Conservation (phyloP, 305 asterid species). For the Caryopteris hybrid region DNA sequence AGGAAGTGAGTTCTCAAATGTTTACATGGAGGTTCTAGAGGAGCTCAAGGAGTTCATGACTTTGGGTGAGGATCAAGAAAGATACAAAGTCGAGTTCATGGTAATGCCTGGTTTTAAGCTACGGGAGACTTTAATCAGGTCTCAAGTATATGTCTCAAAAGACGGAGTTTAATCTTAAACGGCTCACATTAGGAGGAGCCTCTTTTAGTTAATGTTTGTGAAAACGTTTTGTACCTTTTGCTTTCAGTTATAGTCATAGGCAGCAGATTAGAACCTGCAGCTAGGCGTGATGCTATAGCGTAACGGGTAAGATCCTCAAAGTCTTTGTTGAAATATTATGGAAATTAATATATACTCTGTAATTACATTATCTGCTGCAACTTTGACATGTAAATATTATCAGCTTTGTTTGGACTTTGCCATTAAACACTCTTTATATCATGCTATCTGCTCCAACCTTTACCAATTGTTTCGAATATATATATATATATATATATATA, state of each 20-base stretch:
- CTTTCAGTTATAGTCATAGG: conserved; percentile 13
- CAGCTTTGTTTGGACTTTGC: background rate
- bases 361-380: conserved; percentile 22
- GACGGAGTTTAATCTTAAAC: conserved; percentile 10
- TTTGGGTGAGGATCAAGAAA: conserved; percentile 28
- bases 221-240: conserved; percentile 9
- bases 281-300: conserved; percentile 3
- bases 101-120: conserved; percentile 64
- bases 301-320: background rate
- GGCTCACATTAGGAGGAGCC: conserved; percentile 15
- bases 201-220: background rate
- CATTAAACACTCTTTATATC: background rate
- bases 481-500: too few species aligned
- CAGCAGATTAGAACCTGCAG: conserved; percentile 21
- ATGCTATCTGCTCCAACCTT: background rate
- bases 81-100: conserved; percentile 63
- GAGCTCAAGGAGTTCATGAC: conserved; percentile 46
- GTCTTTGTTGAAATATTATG: conserved; percentile 14
- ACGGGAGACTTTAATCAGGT: conserved; percentile 46
- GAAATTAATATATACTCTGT: conserved; percentile 16
- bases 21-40: conserved; percentile 54
- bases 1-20: conserved; percentile 54
- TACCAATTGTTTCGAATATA: background rate
- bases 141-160: conserved; percentile 60
- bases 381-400: conserved; percentile 9